Percentiles rank a stretch among this genome's conserved stretches.
Evolutionary conservation across 306 rosid species (phyloP).

Genomic region (Coriaria nepalensis): DNA sequence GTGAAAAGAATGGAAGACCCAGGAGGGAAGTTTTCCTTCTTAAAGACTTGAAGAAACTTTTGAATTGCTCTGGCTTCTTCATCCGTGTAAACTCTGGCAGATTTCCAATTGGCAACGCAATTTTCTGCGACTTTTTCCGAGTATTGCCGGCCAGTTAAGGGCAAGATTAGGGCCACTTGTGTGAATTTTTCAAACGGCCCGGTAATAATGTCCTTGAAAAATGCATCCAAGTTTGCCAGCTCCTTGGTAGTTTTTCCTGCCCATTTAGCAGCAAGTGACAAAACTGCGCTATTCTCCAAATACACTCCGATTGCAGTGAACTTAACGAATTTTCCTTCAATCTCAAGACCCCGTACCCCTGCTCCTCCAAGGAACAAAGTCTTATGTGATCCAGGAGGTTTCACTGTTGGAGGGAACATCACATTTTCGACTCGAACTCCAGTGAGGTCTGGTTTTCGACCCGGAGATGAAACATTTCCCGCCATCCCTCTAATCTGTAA

Average conservation of each 20-base stretch:
- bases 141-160: slow-evolving; percentile 45
- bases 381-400: too few species aligned
- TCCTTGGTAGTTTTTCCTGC: neutral
- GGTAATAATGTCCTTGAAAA: neutral
- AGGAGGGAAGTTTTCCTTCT: slow-evolving; percentile 32
- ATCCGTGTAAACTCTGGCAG: slow-evolving; percentile 48
- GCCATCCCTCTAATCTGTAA: too few species aligned
- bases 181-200: slow-evolving; percentile 66
- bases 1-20: slow-evolving; percentile 59
- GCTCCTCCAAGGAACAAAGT: too few species aligned
- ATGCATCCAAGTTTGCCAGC: neutral
- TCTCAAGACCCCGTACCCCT: neutral
- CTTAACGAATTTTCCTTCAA: neutral
- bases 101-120: slow-evolving; percentile 46
- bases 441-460: too few species aligned
- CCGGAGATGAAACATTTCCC: too few species aligned
- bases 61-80: slow-evolving; percentile 50
- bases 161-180: slow-evolving; percentile 31
- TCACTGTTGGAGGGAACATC: too few species aligned
- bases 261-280: neutral
- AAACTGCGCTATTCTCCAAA: neutral
- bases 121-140: slow-evolving; percentile 55
- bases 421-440: too few species aligned
- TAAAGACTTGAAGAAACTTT: slow-evolving; percentile 35
- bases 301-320: neutral